Percentiles rank a stretch among this genome's conserved stretches.
Conservation (phyloP, 2,329 filamentous ascomycete genomes). For the Talaromyces islandicus region DNA sequence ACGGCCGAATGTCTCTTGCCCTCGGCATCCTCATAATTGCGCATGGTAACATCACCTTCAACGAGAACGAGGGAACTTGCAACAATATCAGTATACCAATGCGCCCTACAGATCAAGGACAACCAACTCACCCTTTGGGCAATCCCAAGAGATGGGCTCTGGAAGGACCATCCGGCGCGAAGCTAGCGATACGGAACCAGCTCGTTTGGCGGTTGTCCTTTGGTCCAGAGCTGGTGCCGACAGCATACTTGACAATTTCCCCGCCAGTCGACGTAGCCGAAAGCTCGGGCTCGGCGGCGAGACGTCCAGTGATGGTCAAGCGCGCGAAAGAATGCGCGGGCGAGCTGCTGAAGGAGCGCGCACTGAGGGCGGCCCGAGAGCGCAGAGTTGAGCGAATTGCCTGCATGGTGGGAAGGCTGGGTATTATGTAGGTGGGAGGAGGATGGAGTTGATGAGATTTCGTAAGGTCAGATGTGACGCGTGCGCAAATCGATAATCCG, state of each 20-base stretch:
- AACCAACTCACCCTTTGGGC: conserved; percentile 71
- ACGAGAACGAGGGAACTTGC: conserved; percentile 70
- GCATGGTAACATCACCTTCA: conserved; percentile 73
- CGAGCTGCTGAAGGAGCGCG: conserved; percentile 69
- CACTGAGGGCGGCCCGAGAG: conserved; percentile 32
- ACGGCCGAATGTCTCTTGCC: conserved; percentile 59
- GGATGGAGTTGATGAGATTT: neutral
- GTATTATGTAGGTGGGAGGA: too few species aligned
- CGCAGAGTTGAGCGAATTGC: conserved; percentile 43
- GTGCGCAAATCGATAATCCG: neutral
- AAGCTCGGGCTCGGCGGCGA: conserved; percentile 73
- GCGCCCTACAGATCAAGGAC: conserved; percentile 1
- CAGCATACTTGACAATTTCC: conserved; percentile 69
- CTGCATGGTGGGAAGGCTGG: conserved; percentile 3
- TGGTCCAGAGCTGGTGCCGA: conserved; percentile 64
- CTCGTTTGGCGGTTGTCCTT: conserved; percentile 68
- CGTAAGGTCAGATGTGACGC: neutral
- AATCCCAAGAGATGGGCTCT: conserved; percentile 68
- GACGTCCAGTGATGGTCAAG: conserved; percentile 80
- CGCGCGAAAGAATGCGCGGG: conserved; percentile 60
- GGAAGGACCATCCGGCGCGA: conserved; percentile 58
- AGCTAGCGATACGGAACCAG: conserved; percentile 78
- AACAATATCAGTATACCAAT: neutral
- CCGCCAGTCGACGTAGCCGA: conserved; percentile 62
- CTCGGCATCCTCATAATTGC: conserved; percentile 61